Conservation (phyloP, 768 basidiomycete genomes). For the Podaxis carcinomalis region DNA sequence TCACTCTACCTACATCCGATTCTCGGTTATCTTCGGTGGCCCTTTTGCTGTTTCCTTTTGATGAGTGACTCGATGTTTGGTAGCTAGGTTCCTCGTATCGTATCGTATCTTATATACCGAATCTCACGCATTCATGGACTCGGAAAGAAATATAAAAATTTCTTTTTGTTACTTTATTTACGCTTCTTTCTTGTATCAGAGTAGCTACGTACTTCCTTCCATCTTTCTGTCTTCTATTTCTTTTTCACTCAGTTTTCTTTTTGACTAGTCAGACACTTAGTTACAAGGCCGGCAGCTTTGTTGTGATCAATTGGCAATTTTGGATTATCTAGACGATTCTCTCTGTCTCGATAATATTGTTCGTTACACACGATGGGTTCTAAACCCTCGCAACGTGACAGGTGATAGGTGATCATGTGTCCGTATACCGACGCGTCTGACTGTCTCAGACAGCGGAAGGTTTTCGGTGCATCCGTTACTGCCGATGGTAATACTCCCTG, state of each 20-base stretch:
- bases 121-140: background rate
- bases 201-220: background rate
- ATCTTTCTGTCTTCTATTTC: background rate
- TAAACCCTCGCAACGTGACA: background rate
- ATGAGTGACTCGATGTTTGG: background rate
- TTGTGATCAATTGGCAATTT: too few relatives aligned
- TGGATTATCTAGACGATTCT: too few relatives aligned
- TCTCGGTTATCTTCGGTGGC: background rate
- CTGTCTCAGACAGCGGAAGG: too few relatives aligned
- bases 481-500: too few relatives aligned
- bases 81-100: background rate
- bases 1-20: constrained; percentile 8
- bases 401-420: background rate
- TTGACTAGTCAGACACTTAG: background rate
- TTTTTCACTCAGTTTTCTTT: background rate
- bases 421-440: too few relatives aligned
- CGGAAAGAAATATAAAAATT: background rate
- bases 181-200: background rate
- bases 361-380: background rate
- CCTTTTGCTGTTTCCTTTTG: background rate
- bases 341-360: too few relatives aligned
- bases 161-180: background rate
- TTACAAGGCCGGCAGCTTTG: too few relatives aligned
- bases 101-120: background rate
- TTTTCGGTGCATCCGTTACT: too few relatives aligned